These are phyloP conservation scores for Coemansia sp. DNA, from an alignment of 192 early-diverging fungal genomes.

Conservation along the genomic window DNA sequence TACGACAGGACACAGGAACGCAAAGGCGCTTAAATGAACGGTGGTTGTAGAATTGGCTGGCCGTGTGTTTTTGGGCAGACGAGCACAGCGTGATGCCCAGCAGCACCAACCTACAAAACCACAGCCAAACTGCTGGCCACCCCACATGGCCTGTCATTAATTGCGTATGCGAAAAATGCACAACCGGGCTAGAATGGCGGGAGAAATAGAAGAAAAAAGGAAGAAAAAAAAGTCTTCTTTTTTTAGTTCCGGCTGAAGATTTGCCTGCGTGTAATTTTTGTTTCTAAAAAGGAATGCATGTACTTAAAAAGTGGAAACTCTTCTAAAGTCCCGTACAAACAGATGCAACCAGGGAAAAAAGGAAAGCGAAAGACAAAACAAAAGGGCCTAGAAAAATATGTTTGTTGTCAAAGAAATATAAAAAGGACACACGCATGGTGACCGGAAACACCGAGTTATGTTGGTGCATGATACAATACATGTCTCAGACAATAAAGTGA, in stretches of 20 bases:
- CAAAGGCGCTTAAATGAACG: not conserved
- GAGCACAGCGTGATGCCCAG: not conserved
- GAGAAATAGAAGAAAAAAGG: not conserved
- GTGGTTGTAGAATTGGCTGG: not conserved
- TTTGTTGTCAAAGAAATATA: not conserved
- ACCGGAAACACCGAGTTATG: not conserved
- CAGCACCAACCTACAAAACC: not conserved
- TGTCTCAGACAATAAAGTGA: not conserved
- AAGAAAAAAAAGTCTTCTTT: not conserved
- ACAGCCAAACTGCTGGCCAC: not conserved
- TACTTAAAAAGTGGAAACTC: not conserved
- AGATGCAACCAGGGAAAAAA: not conserved
- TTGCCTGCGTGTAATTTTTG: constrained; percentile 1
- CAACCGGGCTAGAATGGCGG: not conserved
- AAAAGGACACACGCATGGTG: not conserved
- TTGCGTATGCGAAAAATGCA: not conserved
- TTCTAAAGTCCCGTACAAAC: not conserved
- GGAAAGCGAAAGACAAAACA: not conserved
- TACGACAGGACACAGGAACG: not conserved
- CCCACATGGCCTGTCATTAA: not conserved
- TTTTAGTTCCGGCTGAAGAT: not conserved
- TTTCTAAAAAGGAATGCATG: not conserved
- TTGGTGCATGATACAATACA: not conserved
- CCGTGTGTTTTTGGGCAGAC: not conserved
- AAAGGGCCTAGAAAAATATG: not conserved